Evolutionary conservation across 495 filamentous ascomycete genomes (phyloP).

Genomic region (Penicillium arizonense): DNA sequence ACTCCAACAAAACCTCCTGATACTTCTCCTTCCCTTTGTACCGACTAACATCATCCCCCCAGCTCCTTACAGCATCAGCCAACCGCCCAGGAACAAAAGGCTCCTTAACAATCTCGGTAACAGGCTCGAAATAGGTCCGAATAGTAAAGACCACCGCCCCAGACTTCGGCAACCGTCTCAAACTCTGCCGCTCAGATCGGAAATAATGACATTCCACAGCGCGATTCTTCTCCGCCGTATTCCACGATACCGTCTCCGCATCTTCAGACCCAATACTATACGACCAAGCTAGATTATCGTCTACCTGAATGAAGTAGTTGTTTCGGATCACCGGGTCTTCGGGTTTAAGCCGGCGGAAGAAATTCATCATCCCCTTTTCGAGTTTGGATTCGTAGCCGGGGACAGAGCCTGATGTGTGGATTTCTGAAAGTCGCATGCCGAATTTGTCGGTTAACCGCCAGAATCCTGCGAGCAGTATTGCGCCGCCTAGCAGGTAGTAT

Average conservation of each 20-base stretch:
- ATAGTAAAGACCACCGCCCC: conserved; percentile 83
- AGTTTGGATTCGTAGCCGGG: conserved; percentile 75
- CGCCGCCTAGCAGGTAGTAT: conserved; percentile 81
- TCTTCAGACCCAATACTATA: conserved; percentile 76
- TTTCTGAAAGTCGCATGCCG: conserved; percentile 78
- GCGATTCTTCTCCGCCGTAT: conserved; percentile 72
- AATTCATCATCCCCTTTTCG: conserved; percentile 80
- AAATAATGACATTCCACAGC: conserved; percentile 76
- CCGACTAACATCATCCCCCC: conserved; percentile 78
- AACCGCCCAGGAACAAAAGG: conserved; percentile 69
- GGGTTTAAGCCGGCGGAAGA: conserved; percentile 65
- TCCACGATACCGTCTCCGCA: conserved; percentile 62
- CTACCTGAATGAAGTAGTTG: conserved; percentile 80
- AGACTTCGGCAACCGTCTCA: conserved; percentile 68
- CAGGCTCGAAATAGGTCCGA: conserved; percentile 73
- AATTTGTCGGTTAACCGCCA: conserved; percentile 86
- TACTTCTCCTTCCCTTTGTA: conserved; percentile 87
- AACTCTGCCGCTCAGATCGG: conserved; percentile 73
- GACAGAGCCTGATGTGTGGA: conserved; percentile 81
- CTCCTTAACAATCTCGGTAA: conserved; percentile 65
- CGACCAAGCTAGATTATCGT: conserved; percentile 70
- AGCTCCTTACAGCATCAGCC: conserved; percentile 74
- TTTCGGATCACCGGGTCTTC: conserved; percentile 64
- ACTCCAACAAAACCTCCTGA: conserved; percentile 76
- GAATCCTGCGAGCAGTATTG: conserved; percentile 80